These are phyloP conservation scores for Xylogone sp. DNA, from an alignment of 2,329 filamentous ascomycete genomes.

Conservation along the genomic window DNA sequence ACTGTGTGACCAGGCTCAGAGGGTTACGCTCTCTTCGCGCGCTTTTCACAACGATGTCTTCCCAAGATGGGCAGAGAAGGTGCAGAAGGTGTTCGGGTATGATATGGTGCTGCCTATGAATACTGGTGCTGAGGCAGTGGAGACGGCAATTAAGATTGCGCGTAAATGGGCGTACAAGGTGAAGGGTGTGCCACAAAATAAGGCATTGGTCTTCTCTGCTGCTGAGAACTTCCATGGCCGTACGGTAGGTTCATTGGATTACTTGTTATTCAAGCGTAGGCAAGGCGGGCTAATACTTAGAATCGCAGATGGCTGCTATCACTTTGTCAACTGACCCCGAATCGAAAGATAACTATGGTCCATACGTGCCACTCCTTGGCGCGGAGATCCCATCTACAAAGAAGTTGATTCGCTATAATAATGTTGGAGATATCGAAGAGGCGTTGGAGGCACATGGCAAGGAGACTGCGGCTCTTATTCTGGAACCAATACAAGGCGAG, in stretches of 20 bases:
- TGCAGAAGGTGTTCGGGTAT: conserved; percentile 84
- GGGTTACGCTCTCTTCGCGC: conserved; percentile 86
- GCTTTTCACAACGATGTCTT: conserved; percentile 99
- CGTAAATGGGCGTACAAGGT: conserved; percentile 98
- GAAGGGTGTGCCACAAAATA: conserved; percentile 80
- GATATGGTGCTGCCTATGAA: conserved; percentile 99
- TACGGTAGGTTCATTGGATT: background rate
- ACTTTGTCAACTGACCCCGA: conserved; percentile 94
- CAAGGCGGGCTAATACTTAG: conserved; percentile 3
- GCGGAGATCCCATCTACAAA: conserved; percentile 69
- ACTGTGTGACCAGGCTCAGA: conserved; percentile 81
- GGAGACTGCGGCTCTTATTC: conserved; percentile 86
- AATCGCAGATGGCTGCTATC: conserved; percentile 72
- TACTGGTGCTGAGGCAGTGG: conserved; percentile 92
- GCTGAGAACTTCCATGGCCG: conserved; percentile 89
- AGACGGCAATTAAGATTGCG: conserved; percentile 94
- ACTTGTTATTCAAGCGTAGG: background rate
- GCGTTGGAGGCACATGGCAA: conserved; percentile 77
- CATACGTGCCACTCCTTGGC: conserved; percentile 87
- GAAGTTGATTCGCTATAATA: conserved; percentile 81
- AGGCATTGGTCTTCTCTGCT: conserved; percentile 81
- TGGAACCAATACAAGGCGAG: conserved; percentile 97
- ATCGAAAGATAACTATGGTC: conserved; percentile 91
- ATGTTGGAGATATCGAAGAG: conserved; percentile 73
- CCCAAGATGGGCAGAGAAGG: conserved; percentile 89